Evolutionary conservation across 1,284 basidiomycete genomes (phyloP), one percentile per base, ranked within the genome.

Genomic region (Melanopsichium pennsylvanicum): DNA sequence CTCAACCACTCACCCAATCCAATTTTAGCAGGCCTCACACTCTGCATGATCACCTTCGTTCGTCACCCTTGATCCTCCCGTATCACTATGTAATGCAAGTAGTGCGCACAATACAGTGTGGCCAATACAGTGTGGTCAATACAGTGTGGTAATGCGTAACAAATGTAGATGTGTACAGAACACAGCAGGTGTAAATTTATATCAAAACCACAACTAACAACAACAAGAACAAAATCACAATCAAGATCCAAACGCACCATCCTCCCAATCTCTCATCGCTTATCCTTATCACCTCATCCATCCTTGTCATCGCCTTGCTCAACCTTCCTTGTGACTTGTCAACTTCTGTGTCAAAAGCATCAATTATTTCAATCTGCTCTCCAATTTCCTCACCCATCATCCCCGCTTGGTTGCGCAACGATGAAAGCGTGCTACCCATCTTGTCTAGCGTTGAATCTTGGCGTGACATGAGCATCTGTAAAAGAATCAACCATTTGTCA

Each of bases 171-270:
- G 27, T 29, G 13, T 29, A 29, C 8, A 29, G 27, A 13, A 13
- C 13, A 29, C 13, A 29, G 35, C 8, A 34, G 21, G 2, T 27
- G 31, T 6, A 16, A 7, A 10, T 35, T 60, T 50, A 72, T 64
- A 72, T 70, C 50, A 72, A 50, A 39, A 72, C 52, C 21, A 64
- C 70, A 13, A 72, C 52, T 36, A 72, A 36, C 19, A 72, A 38
- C 26, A 72, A 37, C 31, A 72, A 43, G 34, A 72, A 66, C 41
- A 72, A 45, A n/a, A 64, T 48, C 35, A 72, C 63, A 19, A 80
- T 66, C 43, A 80, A 57, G 16, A 80, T 62, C 78, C 78, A 80
- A 5, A 79, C 76, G 45, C 77, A 79, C 78, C 78, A 80, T 6
- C 78, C 78, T 9, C 75, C 72, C 26, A 78, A 43, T n/a, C 75